Evolutionary conservation across 371 early-diverging fungal genomes (phyloP), one percentile per base, ranked within the genome.

Genomic region (Capillidium rhysosporum): DNA sequence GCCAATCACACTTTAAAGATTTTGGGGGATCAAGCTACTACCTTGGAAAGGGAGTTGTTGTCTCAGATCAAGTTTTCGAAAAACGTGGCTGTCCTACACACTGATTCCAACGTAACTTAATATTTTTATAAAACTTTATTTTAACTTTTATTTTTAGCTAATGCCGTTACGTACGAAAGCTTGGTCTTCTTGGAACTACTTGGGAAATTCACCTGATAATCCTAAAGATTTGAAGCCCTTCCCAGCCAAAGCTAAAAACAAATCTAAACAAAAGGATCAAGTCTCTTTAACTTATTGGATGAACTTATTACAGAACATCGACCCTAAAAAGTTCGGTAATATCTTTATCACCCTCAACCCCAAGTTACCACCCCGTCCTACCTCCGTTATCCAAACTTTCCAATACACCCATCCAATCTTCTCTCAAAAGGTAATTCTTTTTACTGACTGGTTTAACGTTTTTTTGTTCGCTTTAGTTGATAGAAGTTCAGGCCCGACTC

Each of bases 311-410:
- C 79, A 79, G 56, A 63, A 68, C 1, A 61, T 77, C 21, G 60
- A 66, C 47, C 34, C 46, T 2, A 46, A 61, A 28, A 59, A 44
- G 28, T 67, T 62, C 56, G 77, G 79, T 4, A 54, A 69, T 18
- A 63, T 77, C 3, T 63, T 79, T 29, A 71, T 77, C 1, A 73
- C 76, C 2, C 55, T 79, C 52, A 79, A 79, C 61, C 77, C 79
- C 18, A 56, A 67, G 21, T 46, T 46, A 20, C 66, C 69, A 56
- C 77, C 76, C 7, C 60, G 64, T 12, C 40, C 57, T 29, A 52
- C 49, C 1, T 57, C 47, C n/a, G 59, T 69, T 1, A 49, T 70
- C 9, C 70, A 65, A 0, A 58, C 61, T 49, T 73, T 57, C 56
- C 45, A 63, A 1, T 76, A 79, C 56, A 59, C 61, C 0, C 77